These are phyloP conservation scores for Rhodotorula kratochvilovae DNA, from an alignment of 768 basidiomycete genomes.

Conservation along the genomic window DNA sequence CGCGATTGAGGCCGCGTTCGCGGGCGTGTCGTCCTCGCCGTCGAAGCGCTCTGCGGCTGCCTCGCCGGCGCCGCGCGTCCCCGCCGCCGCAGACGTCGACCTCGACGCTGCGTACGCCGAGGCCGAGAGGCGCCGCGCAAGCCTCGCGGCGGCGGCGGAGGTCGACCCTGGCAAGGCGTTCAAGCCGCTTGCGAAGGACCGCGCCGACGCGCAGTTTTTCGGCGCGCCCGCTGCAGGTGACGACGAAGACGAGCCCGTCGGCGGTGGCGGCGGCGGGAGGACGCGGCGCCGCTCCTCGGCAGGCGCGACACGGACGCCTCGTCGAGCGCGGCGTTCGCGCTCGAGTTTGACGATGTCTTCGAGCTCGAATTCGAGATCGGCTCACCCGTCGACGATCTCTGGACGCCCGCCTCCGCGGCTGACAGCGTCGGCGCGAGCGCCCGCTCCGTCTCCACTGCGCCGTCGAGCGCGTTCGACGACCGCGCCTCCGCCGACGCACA, in stretches of 20 bases:
- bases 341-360: background rate
- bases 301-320: background rate
- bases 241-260: background rate
- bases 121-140: background rate
- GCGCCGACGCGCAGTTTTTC: conserved; percentile 9
- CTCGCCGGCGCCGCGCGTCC: background rate
- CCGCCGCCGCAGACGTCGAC: background rate
- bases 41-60: background rate
- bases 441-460: background rate
- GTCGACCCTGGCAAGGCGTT: conserved; percentile 19
- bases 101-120: background rate
- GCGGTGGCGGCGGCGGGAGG: too few species aligned
- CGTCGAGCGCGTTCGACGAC: background rate
- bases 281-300: background rate
- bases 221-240: background rate
- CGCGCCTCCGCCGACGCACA: background rate
- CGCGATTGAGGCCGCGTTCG: background rate
- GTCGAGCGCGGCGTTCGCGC: background rate
- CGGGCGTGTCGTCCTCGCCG: background rate
- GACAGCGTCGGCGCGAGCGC: background rate
- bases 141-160: background rate
- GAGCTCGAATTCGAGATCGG: conserved; percentile 7
- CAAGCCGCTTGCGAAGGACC: background rate
- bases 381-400: conserved; percentile 14
- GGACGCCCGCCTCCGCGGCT: conserved; percentile 6